A percentile compares a stretch with the other conserved stretches of the same genome.
Evolutionary conservation across 1,284 basidiomycete species (phyloP).

Genomic region (Ceratobasidium sp.): DNA sequence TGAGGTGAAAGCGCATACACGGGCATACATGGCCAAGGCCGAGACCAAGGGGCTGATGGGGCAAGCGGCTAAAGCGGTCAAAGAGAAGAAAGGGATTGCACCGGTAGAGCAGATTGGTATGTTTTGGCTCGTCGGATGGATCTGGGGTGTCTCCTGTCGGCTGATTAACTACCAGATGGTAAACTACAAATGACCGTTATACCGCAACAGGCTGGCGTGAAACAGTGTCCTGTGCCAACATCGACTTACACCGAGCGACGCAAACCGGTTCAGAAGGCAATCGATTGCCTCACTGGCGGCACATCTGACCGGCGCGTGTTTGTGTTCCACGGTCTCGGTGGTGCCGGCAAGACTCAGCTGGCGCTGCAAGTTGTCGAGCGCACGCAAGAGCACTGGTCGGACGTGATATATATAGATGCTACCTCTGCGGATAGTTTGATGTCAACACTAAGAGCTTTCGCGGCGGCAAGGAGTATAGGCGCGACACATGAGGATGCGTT

Average conservation of each 20-base stretch:
- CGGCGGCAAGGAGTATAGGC: not conserved
- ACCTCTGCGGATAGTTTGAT: slow-evolving; percentile 17
- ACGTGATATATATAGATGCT: slow-evolving; percentile 33
- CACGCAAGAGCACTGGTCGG: slow-evolving; percentile 12
- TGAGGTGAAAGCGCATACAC: slow-evolving; percentile 18
- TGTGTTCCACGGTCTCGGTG: slow-evolving; percentile 33
- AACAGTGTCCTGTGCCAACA: slow-evolving; percentile 4
- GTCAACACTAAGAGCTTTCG: not conserved
- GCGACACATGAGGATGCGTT: slow-evolving; percentile 15
- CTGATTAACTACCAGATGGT: not conserved
- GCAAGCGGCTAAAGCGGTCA: not conserved
- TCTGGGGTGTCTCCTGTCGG: too few species aligned
- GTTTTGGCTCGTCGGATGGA: too few species aligned
- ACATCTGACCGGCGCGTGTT: not conserved
- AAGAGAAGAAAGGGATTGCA: not conserved
- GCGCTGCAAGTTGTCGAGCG: not conserved
- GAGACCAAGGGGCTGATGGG: not conserved
- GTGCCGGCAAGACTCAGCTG: slow-evolving; percentile 41
- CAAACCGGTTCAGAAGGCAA: not conserved
- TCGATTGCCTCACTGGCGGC: not conserved
- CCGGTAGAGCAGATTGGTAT: slow-evolving; percentile 19
- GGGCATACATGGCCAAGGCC: slow-evolving; percentile 6
- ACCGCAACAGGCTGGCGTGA: not conserved
- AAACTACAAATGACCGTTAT: not conserved
- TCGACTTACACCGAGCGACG: slow-evolving; percentile 2